Base-by-base conservation (phyloP, 139 green algal species). In the Pycnococcus provasolii region DNA sequence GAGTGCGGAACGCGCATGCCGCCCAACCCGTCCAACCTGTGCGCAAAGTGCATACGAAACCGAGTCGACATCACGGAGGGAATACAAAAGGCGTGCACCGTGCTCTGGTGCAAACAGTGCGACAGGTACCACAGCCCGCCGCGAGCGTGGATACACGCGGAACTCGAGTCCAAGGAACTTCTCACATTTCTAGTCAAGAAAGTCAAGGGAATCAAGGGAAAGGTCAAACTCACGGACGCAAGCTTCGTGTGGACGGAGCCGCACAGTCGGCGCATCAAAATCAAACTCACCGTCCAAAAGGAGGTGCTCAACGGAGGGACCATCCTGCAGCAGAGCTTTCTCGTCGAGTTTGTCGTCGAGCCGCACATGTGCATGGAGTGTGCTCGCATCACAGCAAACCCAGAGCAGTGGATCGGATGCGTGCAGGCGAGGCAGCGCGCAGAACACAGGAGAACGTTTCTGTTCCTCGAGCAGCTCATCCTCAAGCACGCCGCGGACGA, bases 231-330 rank as follows among this genome's bases (percentile, higher is more conserved):
- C 7, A 84, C 97, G 48, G 93, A 99, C 67, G 93, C 93, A n/a
- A 85, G 85, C 0, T 99, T 99, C 78, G 89, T 98, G 37, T 99
- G 93, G 93, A 99, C 93, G 15, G 93, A 99, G 84, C 93, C 93
- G 1, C 93, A 99, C 81, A 92, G 81, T 40, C 94, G 92, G 73
- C 81, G 93, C 15, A 75, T 98, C 6, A 98, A 98, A 75, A 78
- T 89, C 6, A 96, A 96, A 82, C 72, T 96, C 53, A 96, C 92
- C 9, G 80, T 99, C 1, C 87, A 95, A 73, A 88, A 80, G 4
- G 92, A 98, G 75, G 88, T 96, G 42, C 78, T 96, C 45, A 95
- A 94, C 69, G 91, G 90, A 3, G 26, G 26, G 26, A 89, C 93
- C 58, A 97, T 98, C 71, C 79, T 99, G 81, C 92, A 99, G 83